A percentile compares a stretch with the other conserved stretches of the same genome.
Conservation (phyloP, 139 green algal species). For the Tetraselmis chui region DNA sequence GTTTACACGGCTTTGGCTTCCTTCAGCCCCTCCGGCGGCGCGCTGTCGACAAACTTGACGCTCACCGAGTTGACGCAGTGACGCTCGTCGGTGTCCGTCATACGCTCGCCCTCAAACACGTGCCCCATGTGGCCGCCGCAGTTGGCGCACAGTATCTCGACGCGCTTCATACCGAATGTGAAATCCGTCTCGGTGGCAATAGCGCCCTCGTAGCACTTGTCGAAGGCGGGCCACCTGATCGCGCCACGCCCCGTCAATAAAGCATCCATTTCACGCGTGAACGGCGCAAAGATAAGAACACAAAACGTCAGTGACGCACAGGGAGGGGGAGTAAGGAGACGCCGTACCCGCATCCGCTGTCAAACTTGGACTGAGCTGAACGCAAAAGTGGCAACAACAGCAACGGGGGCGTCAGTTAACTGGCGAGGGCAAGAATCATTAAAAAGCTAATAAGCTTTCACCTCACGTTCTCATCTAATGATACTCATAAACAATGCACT, state of each 20-base stretch:
- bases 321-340: neutral
- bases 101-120: slow-evolving; percentile 21
- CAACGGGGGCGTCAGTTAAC: too few species aligned
- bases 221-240: slow-evolving; percentile 8
- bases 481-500: too few species aligned
- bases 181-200: neutral
- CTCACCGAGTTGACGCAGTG: slow-evolving; percentile 76
- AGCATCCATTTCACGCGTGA: too few species aligned
- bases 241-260: neutral
- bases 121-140: slow-evolving; percentile 23
- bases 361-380: slow-evolving; percentile 1
- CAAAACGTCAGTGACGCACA: too few species aligned
- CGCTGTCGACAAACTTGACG: slow-evolving; percentile 62
- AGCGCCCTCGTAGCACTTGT: neutral
- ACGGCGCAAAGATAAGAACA: too few species aligned
- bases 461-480: too few species aligned
- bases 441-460: too few species aligned
- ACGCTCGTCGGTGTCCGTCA: slow-evolving; percentile 8
- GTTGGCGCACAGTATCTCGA: slow-evolving; percentile 14
- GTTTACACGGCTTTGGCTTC: neutral
- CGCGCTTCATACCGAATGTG: slow-evolving; percentile 7
- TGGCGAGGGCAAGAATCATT: too few species aligned
- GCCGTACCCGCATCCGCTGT: slow-evolving; percentile 7
- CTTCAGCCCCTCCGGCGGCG: neutral
- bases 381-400: too few species aligned